A percentile compares a stretch with the other conserved stretches of the same genome.
Evolutionary conservation across 192 early-diverging fungal species (phyloP).

Genomic region (Coemansia sp.): DNA sequence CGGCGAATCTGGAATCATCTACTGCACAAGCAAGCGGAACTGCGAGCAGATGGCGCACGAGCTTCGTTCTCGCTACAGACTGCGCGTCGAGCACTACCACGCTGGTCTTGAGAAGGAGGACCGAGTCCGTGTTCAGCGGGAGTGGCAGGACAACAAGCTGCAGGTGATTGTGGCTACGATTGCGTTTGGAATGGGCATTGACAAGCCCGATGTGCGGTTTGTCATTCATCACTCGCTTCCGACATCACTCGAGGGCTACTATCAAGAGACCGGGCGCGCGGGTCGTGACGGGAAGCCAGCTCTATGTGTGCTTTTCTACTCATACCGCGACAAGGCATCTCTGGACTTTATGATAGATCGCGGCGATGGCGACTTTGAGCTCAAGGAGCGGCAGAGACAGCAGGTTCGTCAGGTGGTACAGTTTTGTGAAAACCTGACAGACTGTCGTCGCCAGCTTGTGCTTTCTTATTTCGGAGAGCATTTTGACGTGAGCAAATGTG

Average conservation of each 20-base stretch:
- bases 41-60: slow-evolving; percentile 83
- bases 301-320: slow-evolving; percentile 84
- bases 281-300: slow-evolving; percentile 89
- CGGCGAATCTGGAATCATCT: slow-evolving; percentile 88
- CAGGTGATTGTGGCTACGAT: slow-evolving; percentile 93
- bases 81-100: slow-evolving; percentile 83
- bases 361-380: slow-evolving; percentile 77
- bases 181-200: slow-evolving; percentile 98
- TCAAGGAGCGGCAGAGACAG: slow-evolving; percentile 76
- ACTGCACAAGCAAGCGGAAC: slow-evolving; percentile 74
- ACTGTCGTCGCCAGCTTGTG: slow-evolving; percentile 88
- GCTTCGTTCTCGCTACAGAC: slow-evolving; percentile 59
- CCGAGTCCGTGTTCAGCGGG: slow-evolving; percentile 71
- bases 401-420: slow-evolving; percentile 68
- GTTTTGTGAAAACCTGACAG: slow-evolving; percentile 84
- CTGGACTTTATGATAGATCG: slow-evolving; percentile 79
- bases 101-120: slow-evolving; percentile 83
- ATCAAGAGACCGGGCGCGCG: slow-evolving; percentile 95
- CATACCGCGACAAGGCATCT: slow-evolving; percentile 70
- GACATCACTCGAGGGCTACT: slow-evolving; percentile 90
- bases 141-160: slow-evolving; percentile 75
- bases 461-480: slow-evolving; percentile 89
- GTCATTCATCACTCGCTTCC: slow-evolving; percentile 93
- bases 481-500: slow-evolving; percentile 67
- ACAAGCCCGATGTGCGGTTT: slow-evolving; percentile 94